A percentile compares a stretch with the other conserved stretches of the same genome.
phyloP scores from a whole-genome alignment of 768 basidiomycete genomes.

The Terana coerulea region DNA sequence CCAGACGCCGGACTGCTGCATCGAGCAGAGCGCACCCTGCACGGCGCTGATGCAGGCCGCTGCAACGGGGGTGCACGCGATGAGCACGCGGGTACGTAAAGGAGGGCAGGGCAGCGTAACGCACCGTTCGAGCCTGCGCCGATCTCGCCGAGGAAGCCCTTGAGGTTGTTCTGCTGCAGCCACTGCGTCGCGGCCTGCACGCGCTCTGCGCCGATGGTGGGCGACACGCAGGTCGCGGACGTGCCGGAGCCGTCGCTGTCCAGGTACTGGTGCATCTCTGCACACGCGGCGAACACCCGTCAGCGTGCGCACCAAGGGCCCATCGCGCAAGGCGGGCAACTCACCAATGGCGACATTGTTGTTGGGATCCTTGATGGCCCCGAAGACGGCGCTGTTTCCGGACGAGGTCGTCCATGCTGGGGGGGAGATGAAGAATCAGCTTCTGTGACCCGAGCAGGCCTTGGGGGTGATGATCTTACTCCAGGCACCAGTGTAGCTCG shows the following conservation, averaged over 20 bases:
- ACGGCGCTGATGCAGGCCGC: constrained; percentile 44
- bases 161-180: constrained; percentile 55
- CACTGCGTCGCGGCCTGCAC: constrained; percentile 52
- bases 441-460: background rate
- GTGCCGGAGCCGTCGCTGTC: constrained; percentile 63
- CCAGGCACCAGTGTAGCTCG: constrained; percentile 57
- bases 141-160: constrained; percentile 64
- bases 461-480: constrained; percentile 27
- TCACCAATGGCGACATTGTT: constrained; percentile 58
- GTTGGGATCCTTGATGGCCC: constrained; percentile 50
- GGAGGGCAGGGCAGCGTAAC: constrained; percentile 17
- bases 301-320: background rate
- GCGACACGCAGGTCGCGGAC: constrained; percentile 47
- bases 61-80: constrained; percentile 9
- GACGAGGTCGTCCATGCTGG: constrained; percentile 52
- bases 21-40: constrained; percentile 50
- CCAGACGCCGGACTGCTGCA: constrained; percentile 61
- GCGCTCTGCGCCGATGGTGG: constrained; percentile 57
- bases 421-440: constrained; percentile 6
- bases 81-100: constrained; percentile 11
- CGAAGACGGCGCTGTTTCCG: constrained; percentile 53
- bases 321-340: constrained; percentile 12
- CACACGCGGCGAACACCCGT: background rate
- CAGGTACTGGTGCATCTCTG: constrained; percentile 72
- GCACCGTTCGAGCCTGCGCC: constrained; percentile 41